Evolutionary conservation across 75 land plant species (phyloP).

Genomic region (Picea glauca): DNA sequence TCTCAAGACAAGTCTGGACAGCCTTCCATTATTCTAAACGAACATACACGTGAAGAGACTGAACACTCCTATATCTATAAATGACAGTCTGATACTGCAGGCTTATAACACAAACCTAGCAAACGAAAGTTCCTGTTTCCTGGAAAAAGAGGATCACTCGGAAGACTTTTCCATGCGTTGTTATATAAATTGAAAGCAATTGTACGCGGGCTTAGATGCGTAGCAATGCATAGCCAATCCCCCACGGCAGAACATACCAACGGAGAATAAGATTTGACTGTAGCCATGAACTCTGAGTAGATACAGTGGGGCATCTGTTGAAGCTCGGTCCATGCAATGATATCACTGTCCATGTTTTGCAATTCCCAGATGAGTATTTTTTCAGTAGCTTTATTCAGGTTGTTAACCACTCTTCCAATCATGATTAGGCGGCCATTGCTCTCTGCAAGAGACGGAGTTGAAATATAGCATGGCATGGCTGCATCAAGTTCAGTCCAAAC

Average conservation of each 20-base stretch:
- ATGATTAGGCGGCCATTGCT: conserved; percentile 25
- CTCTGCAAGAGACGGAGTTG: conserved; percentile 33
- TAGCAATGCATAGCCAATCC: conserved; percentile 14
- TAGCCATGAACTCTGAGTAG: conserved; percentile 12
- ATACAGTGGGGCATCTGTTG: conserved; percentile 10
- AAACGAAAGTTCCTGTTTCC: conserved; percentile 19
- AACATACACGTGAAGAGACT: too few relatives aligned
- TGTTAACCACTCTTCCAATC: conserved; percentile 19
- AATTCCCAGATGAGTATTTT: neutral
- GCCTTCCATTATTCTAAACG: too few relatives aligned
- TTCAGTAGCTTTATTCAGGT: neutral
- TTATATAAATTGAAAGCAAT: conserved; percentile 8
- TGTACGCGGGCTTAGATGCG: conserved; percentile 18
- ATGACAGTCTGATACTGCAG: conserved; percentile 7
- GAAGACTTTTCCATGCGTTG: conserved; percentile 20
- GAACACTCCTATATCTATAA: neutral
- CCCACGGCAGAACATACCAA: conserved; percentile 16
- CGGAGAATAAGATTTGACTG: conserved; percentile 11
- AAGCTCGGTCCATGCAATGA: conserved; percentile 7
- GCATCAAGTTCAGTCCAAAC: conserved; percentile 32
- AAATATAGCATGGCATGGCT: conserved; percentile 23
- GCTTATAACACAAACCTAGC: conserved; percentile 20
- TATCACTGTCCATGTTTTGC: neutral
- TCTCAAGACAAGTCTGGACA: too few relatives aligned
- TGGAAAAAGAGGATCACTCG: conserved; percentile 25